Conservation (phyloP, 2,329 filamentous ascomycete species). For the Neurospora crassa region DNA sequence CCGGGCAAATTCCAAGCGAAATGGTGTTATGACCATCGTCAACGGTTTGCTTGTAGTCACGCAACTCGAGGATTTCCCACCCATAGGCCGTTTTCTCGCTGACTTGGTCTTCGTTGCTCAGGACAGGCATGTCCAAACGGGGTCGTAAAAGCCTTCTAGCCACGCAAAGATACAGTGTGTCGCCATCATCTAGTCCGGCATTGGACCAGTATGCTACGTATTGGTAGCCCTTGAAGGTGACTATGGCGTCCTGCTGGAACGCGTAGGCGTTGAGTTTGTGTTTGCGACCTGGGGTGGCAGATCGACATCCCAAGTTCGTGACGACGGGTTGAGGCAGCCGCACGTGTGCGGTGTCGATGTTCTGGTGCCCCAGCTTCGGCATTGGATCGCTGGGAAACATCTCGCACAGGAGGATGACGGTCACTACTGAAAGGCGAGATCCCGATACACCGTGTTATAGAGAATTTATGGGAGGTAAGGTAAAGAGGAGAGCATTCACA, state of each 20-base stretch:
- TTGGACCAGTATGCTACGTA: constrained; percentile 36
- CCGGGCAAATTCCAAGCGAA: constrained; percentile 38
- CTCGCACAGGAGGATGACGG: not conserved
- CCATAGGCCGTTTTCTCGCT: not conserved
- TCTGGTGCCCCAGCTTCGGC: not conserved
- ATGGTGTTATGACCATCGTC: constrained; percentile 45
- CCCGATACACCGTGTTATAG: not conserved
- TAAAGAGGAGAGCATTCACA: not conserved
- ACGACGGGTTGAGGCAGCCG: constrained; percentile 18
- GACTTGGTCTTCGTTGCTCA: not conserved
- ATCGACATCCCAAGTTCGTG: constrained; percentile 27
- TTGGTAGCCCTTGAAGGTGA: constrained; percentile 38
- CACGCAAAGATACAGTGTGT: constrained; percentile 34
- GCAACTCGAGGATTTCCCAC: constrained; percentile 38
- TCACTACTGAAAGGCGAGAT: not conserved
- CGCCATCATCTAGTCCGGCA: constrained; percentile 11
- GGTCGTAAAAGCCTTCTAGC: constrained; percentile 32
- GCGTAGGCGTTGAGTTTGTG: constrained; percentile 35
- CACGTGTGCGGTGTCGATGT: not conserved
- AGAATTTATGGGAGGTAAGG: not conserved
- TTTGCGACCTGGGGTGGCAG: constrained; percentile 19
- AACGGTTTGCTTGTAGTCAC: constrained; percentile 38
- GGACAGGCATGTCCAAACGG: constrained; percentile 11
- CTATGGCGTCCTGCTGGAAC: constrained; percentile 38
- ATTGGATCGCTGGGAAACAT: not conserved